These are phyloP conservation scores for Arthroderma uncinatum DNA, from an alignment of 2,329 filamentous ascomycete genomes.

Conservation along the genomic window DNA sequence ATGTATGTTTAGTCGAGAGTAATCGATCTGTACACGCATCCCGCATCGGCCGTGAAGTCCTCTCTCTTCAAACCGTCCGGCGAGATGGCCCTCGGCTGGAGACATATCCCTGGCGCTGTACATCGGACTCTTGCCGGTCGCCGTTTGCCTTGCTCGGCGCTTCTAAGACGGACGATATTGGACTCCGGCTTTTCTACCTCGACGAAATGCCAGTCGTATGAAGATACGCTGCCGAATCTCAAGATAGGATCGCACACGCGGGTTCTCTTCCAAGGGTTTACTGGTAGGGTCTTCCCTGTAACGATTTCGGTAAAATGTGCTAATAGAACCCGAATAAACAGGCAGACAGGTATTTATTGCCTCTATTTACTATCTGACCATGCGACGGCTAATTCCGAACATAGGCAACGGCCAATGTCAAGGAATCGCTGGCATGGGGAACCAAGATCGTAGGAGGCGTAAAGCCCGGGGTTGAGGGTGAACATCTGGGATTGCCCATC, in stretches of 20 bases:
- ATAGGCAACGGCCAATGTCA: slow-evolving; percentile 62
- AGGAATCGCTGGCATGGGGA: slow-evolving; percentile 64
- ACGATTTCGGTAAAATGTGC: neutral
- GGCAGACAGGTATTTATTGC: slow-evolving; percentile 12
- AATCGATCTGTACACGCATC: neutral
- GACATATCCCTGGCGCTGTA: neutral
- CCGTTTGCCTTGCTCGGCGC: too few species aligned
- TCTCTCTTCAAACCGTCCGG: neutral
- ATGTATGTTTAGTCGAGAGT: neutral
- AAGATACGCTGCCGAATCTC: slow-evolving; percentile 54
- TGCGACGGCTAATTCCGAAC: slow-evolving; percentile 4
- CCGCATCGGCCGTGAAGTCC: too few species aligned
- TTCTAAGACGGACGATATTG: neutral
- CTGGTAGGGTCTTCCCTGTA: slow-evolving; percentile 34
- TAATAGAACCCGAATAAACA: neutral
- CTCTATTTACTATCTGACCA: neutral
- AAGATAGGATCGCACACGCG: slow-evolving; percentile 55
- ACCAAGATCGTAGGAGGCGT: slow-evolving; percentile 72
- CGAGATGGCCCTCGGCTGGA: neutral
- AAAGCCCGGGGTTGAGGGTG: slow-evolving; percentile 56
- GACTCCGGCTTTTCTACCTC: slow-evolving; percentile 25
- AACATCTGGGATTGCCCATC: slow-evolving; percentile 63
- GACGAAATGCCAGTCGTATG: slow-evolving; percentile 33
- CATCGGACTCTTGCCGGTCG: neutral
- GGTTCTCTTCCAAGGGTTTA: slow-evolving; percentile 62